phyloP scores from a whole-genome alignment of 352 stramenopile genomes.

The Pythium aphanidermatum region DNA sequence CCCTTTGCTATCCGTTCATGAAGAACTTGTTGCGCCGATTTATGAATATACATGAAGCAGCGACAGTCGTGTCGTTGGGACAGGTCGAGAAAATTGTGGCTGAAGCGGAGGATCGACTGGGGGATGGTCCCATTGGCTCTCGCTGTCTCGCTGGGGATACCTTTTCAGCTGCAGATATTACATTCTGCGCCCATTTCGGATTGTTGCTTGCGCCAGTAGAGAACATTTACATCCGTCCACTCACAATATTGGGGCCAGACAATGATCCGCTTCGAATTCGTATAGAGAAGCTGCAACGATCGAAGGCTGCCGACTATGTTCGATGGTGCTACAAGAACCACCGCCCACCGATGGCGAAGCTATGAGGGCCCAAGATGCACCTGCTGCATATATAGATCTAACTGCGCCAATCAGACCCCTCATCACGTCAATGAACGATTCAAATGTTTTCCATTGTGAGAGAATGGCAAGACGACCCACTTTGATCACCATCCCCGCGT shows the following conservation, averaged over 20 bases:
- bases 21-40: constrained; percentile 20
- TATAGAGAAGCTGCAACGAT: constrained; percentile 23
- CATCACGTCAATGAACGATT: no score
- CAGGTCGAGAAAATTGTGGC: constrained; percentile 24
- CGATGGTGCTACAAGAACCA: constrained; percentile 52
- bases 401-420: no score
- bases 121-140: constrained; percentile 29
- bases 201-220: constrained; percentile 31
- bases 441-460: no score
- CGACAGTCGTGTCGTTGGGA: constrained; percentile 20
- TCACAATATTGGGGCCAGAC: constrained; percentile 23
- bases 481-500: no score
- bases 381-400: no score
- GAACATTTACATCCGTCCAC: constrained; percentile 29
- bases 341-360: constrained; percentile 16
- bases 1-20: constrained; percentile 25
- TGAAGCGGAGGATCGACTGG: constrained; percentile 24
- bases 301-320: constrained; percentile 38
- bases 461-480: no score
- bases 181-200: constrained; percentile 44
- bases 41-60: constrained; percentile 30
- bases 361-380: no score
- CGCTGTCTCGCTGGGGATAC: constrained; percentile 29
- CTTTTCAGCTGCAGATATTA: constrained; percentile 48
- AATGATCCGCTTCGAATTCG: constrained; percentile 26